Evolutionary conservation across 148 eudicot species (phyloP), one percentile per base, ranked within the genome.

Genomic region (Chenopodium quinoa): DNA sequence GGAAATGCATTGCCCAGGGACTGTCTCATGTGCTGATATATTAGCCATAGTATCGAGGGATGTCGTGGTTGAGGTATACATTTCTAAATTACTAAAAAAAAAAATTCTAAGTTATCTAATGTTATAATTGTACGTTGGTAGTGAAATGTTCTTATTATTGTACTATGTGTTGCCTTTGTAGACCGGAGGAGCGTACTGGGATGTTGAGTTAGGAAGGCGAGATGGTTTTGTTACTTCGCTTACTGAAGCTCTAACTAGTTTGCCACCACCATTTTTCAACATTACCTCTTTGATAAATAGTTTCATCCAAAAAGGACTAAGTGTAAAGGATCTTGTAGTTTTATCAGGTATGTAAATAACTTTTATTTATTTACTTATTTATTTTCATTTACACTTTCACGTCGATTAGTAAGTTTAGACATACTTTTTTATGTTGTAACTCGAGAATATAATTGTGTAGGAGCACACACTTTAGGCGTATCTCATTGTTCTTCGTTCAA

Each of bases 381-480:
- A 6, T 37, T 37, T 37, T 37, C 6, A 6, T 5, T 37, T 37
- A 37, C 44, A 37, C 6, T 37, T 37, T 37, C 6, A 5, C 44
- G 7, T 37, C 44, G 6, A 37, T 37, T 7, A 37, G 7, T 37
- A 37, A 37, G 27, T 27, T 27, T 27, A 27, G 27, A 27, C 27
- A 27, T 27, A 27, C 27, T 27, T 27, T 27, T 27, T 27, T 27
- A 27, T 27, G 27, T 27, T 27, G 6, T 23, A 11, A 17, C 16
- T 37, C 1, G 50, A 8, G 14, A 5, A 20, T 31, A 4, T 27
- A 27, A 7, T 47, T 37, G 9, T 58, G 8, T 70, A 92, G 97
- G 97, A 4, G 93, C 89, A 12, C 94, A 91, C 76, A 91, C 94
- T 29, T 82, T 92, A 56, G 97, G 97, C 2, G 73, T 85, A 32